Base-by-base conservation (phyloP, 2,329 filamentous ascomycete genomes). In the Neophaeococcomyces aloes region DNA sequence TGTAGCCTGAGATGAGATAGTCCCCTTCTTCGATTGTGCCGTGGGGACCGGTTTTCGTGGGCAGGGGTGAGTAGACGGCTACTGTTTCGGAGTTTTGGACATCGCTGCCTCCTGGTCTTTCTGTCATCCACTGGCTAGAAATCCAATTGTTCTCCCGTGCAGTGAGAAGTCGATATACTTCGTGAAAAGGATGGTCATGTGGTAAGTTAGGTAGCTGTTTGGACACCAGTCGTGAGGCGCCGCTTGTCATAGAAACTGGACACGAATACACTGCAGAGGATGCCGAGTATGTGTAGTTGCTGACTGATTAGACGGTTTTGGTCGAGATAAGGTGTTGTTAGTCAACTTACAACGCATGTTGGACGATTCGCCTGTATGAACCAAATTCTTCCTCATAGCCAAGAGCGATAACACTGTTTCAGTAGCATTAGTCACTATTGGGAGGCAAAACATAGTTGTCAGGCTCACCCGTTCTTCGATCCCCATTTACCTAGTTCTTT, bases 71-170 rank as follows among this genome's bases (percentile, higher is more conserved):
- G n/a, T n/a, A n/a, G n/a, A n/a, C n/a, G n/a, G 61, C 61, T 32
- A 56, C 52, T 3, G 61, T 64, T 41, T 64, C 60, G 7, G 57
- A 61, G 33, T 57, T 57, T 29, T 55, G 53, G 2, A 64, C 60
- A 35, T 63, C 60, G 38, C 58, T 61, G 10, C 61, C 61, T 23
- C 61, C 61, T 10, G 52, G 52, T 19, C 60, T 52, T 47, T 64
- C 61, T 0, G 61, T 63, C 61, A 64, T 64, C 61, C 61, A 64
- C 38, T 64, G 61, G 2, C 60, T 60, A 11, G 57, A 60, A 23
- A 58, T 61, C 61, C 60, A 64, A 19, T 46, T 59, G 48, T 37
- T 44, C 44, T 34, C 52, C n/a, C 49, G 47, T 4, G 43, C 36
- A 13, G 23, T 49, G 7, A 51, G 38, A 13, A 40, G 44, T 14